Conservation (phyloP, 306 rosid genomes). For the Comarum palustre region DNA sequence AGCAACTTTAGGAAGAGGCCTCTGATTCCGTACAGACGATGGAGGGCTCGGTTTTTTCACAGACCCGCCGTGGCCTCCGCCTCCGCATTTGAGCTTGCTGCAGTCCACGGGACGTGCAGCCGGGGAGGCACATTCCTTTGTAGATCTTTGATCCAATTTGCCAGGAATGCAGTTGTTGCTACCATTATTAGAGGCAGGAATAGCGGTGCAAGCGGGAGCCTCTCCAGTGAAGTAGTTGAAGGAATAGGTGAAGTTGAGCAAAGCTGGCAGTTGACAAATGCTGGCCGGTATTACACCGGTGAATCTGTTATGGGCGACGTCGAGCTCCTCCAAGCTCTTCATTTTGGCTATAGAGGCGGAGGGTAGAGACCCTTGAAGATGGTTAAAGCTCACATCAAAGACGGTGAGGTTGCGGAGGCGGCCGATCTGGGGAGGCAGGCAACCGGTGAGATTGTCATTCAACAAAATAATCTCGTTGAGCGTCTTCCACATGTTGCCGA, state of each 20-base stretch:
- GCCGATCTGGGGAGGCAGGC: conserved; percentile 33
- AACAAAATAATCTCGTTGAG: conserved; percentile 29
- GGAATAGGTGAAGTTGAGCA: conserved; percentile 26
- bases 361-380: conserved; percentile 27
- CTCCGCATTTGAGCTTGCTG: conserved; percentile 15
- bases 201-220: conserved; percentile 15
- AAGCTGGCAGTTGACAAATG: conserved; percentile 19
- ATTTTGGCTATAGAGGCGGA: not conserved
- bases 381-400: conserved; percentile 29
- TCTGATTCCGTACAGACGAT: too few species aligned
- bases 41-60: too few species aligned
- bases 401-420: conserved; percentile 16
- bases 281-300: conserved; percentile 21
- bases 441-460: conserved; percentile 32
- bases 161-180: conserved; percentile 26
- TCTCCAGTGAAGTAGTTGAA: conserved; percentile 32
- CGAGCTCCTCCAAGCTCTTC: conserved; percentile 28
- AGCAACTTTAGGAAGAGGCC: conserved; percentile 1
- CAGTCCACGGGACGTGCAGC: conserved; percentile 25
- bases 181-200: not conserved
- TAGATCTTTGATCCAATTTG: conserved; percentile 20
- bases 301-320: conserved; percentile 22
- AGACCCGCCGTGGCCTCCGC: not conserved
- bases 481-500: conserved; percentile 30
- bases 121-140: conserved; percentile 26